These are phyloP conservation scores for Pseudogymnoascus sp. DNA, from an alignment of 2,329 filamentous ascomycete genomes.

Conservation along the genomic window DNA sequence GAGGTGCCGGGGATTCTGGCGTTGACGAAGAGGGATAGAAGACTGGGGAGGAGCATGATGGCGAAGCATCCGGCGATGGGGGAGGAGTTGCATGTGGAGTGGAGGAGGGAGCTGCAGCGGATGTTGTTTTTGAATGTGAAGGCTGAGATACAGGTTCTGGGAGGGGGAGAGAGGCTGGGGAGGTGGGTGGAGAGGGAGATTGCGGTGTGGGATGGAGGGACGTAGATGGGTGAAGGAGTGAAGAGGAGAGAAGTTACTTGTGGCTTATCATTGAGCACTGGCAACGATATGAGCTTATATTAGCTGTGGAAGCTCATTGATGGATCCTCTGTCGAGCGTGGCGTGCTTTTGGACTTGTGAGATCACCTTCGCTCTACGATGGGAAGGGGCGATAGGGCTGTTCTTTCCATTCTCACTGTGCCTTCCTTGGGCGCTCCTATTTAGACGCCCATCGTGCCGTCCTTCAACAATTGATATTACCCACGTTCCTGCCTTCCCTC, in stretches of 20 bases:
- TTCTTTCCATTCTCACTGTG: neutral
- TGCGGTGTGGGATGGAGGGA: neutral
- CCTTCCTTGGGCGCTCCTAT: neutral
- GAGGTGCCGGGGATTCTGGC: slow-evolving; percentile 36
- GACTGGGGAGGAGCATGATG: slow-evolving; percentile 48
- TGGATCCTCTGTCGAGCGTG: neutral
- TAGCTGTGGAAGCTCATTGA: neutral
- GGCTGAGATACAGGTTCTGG: slow-evolving; percentile 68
- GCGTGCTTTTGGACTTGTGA: neutral
- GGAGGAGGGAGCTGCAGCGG: slow-evolving; percentile 54
- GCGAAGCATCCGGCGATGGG: slow-evolving; percentile 31
- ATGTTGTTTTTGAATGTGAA: slow-evolving; percentile 72
- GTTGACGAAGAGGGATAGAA: slow-evolving; percentile 43
- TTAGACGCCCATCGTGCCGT: neutral
- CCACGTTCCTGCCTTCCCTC: neutral
- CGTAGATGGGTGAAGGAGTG: neutral
- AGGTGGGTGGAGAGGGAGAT: slow-evolving; percentile 25
- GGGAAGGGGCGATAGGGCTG: neutral
- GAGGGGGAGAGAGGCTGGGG: slow-evolving; percentile 31
- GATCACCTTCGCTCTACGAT: neutral
- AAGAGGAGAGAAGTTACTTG: neutral
- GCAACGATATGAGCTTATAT: neutral
- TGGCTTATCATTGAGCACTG: neutral
- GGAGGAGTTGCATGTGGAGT: slow-evolving; percentile 28
- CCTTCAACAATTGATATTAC: neutral